phyloP scores from a whole-genome alignment of 805 yeast species.

The Wickerhamiella australiensis region DNA sequence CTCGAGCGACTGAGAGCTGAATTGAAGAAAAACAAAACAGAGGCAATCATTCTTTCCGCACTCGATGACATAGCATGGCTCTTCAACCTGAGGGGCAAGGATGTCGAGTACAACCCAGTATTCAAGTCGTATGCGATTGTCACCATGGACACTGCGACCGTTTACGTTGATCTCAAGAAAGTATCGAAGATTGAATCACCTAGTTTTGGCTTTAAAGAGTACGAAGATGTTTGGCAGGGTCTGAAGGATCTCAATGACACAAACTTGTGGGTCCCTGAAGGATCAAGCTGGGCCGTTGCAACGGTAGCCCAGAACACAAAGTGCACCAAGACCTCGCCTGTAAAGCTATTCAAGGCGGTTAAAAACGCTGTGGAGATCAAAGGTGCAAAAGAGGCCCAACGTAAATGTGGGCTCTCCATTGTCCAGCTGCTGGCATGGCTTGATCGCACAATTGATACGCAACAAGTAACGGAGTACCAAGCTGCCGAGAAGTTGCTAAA shows the following conservation, averaged over 20 bases:
- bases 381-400: constrained; percentile 66
- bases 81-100: constrained; percentile 71
- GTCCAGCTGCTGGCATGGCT: constrained; percentile 74
- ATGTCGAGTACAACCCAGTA: constrained; percentile 76
- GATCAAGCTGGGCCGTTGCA: constrained; percentile 55
- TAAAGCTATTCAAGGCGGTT: constrained; percentile 55
- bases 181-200: constrained; percentile 34
- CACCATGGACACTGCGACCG: constrained; percentile 29
- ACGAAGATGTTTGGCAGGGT: constrained; percentile 48
- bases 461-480: constrained; percentile 41
- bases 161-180: constrained; percentile 45
- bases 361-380: constrained; percentile 62
- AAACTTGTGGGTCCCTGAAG: constrained; percentile 40
- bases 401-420: constrained; percentile 71
- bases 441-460: constrained; percentile 40
- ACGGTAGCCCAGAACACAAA: constrained; percentile 34
- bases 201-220: constrained; percentile 41
- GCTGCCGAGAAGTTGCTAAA: constrained; percentile 44
- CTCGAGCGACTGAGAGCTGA: constrained; percentile 32
- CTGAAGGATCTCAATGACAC: constrained; percentile 28
- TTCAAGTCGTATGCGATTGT: constrained; percentile 60
- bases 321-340: constrained; percentile 42
- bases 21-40: constrained; percentile 23
- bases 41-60: constrained; percentile 50
- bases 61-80: constrained; percentile 89